phyloP scores from a whole-genome alignment of 306 rosid species.

The Cucurbita ficifolia region DNA sequence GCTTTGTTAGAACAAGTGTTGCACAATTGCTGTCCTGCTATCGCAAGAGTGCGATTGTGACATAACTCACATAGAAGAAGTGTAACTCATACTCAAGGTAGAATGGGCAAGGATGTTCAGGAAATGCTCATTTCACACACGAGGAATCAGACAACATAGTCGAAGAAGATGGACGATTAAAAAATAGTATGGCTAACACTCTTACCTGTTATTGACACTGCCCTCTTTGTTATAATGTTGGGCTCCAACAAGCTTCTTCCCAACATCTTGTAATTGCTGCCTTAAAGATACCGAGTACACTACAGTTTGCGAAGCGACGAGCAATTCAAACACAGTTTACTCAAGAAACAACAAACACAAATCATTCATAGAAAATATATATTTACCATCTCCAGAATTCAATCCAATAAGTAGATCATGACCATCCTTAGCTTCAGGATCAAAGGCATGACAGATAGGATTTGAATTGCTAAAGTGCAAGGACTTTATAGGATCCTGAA shows the following conservation, averaged over 20 bases:
- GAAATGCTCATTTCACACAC: not conserved
- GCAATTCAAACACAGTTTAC: constrained; percentile 20
- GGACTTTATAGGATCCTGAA: constrained; percentile 94
- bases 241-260: constrained; percentile 89
- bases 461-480: constrained; percentile 83
- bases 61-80: not conserved
- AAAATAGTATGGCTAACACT: not conserved
- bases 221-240: constrained; percentile 97
- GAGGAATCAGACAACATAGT: not conserved
- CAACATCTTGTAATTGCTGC: constrained; percentile 96
- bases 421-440: constrained; percentile 89
- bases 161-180: not conserved
- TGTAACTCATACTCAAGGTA: not conserved
- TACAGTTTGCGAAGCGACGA: constrained; percentile 17
- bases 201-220: constrained; percentile 81
- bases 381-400: constrained; percentile 85
- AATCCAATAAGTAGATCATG: constrained; percentile 89
- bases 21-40: too few species aligned
- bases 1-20: too few species aligned
- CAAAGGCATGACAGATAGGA: constrained; percentile 86
- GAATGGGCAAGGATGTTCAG: not conserved
- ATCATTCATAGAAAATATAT: constrained; percentile 1
- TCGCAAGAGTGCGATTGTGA: too few species aligned
- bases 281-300: constrained; percentile 95
- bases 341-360: constrained; percentile 1